Evolutionary conservation across 2,329 filamentous ascomycete species (phyloP).

Genomic region (Monosporascus sp.): DNA sequence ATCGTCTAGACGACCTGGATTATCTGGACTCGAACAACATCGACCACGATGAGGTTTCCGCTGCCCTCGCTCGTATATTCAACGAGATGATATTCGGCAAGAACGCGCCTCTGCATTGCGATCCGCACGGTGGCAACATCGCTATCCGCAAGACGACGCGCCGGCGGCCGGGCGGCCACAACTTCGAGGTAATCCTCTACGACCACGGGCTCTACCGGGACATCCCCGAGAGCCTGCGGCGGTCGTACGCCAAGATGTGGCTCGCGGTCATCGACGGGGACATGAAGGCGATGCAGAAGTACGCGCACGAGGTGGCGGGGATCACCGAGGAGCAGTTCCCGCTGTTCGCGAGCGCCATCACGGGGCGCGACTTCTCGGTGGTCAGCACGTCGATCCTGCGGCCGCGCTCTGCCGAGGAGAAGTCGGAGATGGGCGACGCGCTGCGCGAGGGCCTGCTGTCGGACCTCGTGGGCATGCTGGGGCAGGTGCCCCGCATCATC

Average conservation of each 20-base stretch:
- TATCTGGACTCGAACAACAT: constrained; percentile 84
- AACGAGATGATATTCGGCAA: constrained; percentile 99
- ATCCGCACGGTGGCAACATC: constrained; percentile 94
- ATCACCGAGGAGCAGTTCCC: constrained; percentile 88
- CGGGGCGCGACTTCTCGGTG: constrained; percentile 81
- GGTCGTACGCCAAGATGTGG: constrained; percentile 95
- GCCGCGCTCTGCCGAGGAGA: constrained; percentile 68
- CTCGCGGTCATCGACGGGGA: constrained; percentile 90
- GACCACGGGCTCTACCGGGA: constrained; percentile 96
- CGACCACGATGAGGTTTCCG: constrained; percentile 91
- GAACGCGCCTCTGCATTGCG: constrained; percentile 86
- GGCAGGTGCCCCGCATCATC: constrained; percentile 85
- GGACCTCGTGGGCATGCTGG: constrained; percentile 81
- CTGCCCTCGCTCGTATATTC: constrained; percentile 84
- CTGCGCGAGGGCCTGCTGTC: constrained; percentile 84
- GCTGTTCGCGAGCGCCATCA: constrained; percentile 93
- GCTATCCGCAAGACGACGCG: constrained; percentile 75
- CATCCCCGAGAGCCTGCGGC: constrained; percentile 71
- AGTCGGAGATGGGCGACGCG: constrained; percentile 77
- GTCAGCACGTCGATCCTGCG: constrained; percentile 55
- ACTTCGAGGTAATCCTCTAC: constrained; percentile 95
- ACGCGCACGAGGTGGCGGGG: constrained; percentile 83
- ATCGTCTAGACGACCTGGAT: constrained; percentile 79
- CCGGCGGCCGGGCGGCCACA: constrained; percentile 52
- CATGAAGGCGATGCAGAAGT: constrained; percentile 77